Evolutionary conservation across 805 yeast species (phyloP), one percentile per base, ranked within the genome.

Genomic region (Zygosaccharomyces bailii): DNA sequence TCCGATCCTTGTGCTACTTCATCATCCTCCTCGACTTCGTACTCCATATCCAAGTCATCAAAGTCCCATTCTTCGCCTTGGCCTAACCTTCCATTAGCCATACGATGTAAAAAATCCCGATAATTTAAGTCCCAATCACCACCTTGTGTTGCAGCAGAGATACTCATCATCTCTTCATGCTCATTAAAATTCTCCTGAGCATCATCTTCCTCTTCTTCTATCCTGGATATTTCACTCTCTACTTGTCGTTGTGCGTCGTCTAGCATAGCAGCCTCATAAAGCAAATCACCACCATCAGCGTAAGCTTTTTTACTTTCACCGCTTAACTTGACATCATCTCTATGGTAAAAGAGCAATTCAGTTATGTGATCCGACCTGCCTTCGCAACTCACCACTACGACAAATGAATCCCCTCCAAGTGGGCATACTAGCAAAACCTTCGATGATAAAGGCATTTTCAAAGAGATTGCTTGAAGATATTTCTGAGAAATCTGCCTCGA

Each of bases 331-430:
- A 37, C 34, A 25, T 43, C 46, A 16, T 36, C 38, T 27, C 29
- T 39, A 33, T 48, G 46, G 23, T 32, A 51, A 20, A 50, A 46
- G 11, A 49, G 35, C 14, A 53, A 16, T 20, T 45, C 48, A 11
- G 53, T 21, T 2, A 39, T 17, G 20, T 45, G 39, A 14, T 41
- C 39, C 5, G 52, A 39, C 13, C 48, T 42, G 4, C 39, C 48
- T 16, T 42, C 51, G 7, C 36, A 40, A 13, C 45, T 39, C 7
- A 34, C 23, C 9, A 45, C 50, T 5, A 46, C 46, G 9, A 51
- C 36, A 32, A 54, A 51, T 11, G 44, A 39, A 17, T 46, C 41
- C 7, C 39, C 32, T 29, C 37, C 39, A 20, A 52, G 30, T 2
- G 54, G 29, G 27, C 34, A 39, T 1, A 49, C 46, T n/a, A 35